Evolutionary conservation across 805 yeast genomes (phyloP), one percentile per base, ranked within the genome.

Genomic region (Zygoascus flipseniorum): DNA sequence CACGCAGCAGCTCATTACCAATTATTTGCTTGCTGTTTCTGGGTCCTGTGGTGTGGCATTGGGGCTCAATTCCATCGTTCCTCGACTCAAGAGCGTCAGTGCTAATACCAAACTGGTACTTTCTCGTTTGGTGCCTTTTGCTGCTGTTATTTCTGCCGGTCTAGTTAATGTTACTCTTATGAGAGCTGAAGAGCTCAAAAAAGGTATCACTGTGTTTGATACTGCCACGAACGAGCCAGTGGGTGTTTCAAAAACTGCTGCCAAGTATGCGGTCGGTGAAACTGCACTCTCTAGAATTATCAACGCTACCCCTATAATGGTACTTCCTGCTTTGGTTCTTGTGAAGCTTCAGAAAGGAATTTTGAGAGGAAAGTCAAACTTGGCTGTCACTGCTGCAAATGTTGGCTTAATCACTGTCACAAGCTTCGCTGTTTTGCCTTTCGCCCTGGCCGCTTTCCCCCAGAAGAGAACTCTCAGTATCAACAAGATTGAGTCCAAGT

Each of bases 111-210:
- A 76, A 64, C 71, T 84, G 60, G 76, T 90, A 31, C 70, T 93
- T 53, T 84, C 90, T 43, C 83, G 99, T 60, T 76, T 93, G 54
- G 96, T 93, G 11, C 99, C 99, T 6, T 93, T 93, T 73, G 98
- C 98, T 0, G 99, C 99, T 1, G 99, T 93, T 37, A 97, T 90
- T 0, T 83, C 93, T 51, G 99, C 99, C 1, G 98, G 99, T 66
- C 76, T 93, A 35, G 95, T 89, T 42, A 93, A 93, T 61, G 97
- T 93, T n/a, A 89, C 88, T 64, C 77, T 95, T 56, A 93, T 93
- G 99, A 82, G 99, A 72, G 81, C 92, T 54, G 95, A 90, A 69
- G 99, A 93, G 71, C 83, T 93, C 65, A 82, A 81, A 61, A 85
- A 62, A 51, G 76, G 76, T 18, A 72, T 72, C 53, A 56, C 72